phyloP scores from a whole-genome alignment of 495 filamentous ascomycete genomes.

The Extremus antarcticus region DNA sequence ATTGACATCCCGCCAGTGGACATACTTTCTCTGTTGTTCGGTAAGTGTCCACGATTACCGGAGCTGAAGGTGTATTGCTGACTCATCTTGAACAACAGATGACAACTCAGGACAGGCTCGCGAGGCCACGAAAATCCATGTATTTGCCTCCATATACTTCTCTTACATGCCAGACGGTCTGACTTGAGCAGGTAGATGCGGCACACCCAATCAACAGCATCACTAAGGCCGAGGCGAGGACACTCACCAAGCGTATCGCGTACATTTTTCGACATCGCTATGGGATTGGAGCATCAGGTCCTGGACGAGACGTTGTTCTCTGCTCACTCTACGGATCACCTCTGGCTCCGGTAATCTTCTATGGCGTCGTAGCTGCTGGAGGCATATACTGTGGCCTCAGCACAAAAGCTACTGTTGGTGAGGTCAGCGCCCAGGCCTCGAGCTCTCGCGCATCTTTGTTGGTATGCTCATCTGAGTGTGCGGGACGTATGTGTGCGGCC shows the following conservation, averaged over 20 bases:
- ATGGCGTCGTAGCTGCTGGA: neutral
- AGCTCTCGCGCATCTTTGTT: neutral
- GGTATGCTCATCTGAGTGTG: neutral
- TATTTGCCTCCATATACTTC: no score
- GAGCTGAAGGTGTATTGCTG: no score
- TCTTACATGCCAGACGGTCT: no score
- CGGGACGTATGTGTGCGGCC: neutral
- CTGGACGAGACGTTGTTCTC: constrained; percentile 39
- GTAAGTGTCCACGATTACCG: no score
- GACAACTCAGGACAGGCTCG: neutral
- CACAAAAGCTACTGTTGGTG: neutral
- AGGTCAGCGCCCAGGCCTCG: neutral
- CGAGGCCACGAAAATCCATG: constrained; percentile 28
- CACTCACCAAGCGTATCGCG: constrained; percentile 35
- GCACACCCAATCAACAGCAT: constrained; percentile 35
- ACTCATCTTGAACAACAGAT: neutral
- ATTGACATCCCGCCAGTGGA: no score
- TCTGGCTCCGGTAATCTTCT: neutral
- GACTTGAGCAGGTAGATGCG: constrained; percentile 37
- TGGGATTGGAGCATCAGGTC: constrained; percentile 35
- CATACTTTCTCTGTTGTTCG: no score
- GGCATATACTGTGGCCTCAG: neutral
- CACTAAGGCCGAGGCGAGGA: constrained; percentile 37
- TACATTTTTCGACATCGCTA: constrained; percentile 38
- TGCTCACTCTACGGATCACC: constrained; percentile 22